Percentiles rank a stretch among this genome's conserved stretches.
These are phyloP conservation scores for Fusarium sp. DNA, from an alignment of 2,329 filamentous ascomycete species.

Conservation along the genomic window DNA sequence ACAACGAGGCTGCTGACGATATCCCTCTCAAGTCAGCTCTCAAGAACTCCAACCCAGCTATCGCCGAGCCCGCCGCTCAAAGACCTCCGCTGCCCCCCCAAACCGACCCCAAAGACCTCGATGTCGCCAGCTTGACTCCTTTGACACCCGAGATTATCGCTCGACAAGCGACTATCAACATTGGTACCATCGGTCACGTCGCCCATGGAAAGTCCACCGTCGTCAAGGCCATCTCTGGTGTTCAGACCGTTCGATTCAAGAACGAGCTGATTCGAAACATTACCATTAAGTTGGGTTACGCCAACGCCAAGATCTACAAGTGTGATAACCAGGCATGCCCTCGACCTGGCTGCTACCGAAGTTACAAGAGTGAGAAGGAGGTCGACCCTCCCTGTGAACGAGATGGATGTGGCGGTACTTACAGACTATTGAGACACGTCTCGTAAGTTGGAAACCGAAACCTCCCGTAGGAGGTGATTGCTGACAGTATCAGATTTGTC, in stretches of 20 bases:
- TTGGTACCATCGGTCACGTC: slow-evolving; percentile 98
- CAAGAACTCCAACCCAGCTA: slow-evolving; percentile 74
- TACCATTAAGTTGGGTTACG: slow-evolving; percentile 99
- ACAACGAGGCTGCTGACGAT: slow-evolving; percentile 69
- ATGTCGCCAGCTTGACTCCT: slow-evolving; percentile 82
- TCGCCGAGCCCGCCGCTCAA: slow-evolving; percentile 67
- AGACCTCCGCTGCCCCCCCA: slow-evolving; percentile 78
- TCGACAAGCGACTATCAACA: slow-evolving; percentile 98
- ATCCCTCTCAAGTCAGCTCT: slow-evolving; percentile 85
- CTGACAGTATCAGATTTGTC: slow-evolving; percentile 75
- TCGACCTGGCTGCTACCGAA: slow-evolving; percentile 93
- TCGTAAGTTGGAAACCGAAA: slow-evolving; percentile 71
- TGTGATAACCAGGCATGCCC: slow-evolving; percentile 94
- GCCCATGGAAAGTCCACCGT: slow-evolving; percentile 99
- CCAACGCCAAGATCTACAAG: slow-evolving; percentile 99
- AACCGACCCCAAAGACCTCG: slow-evolving; percentile 90
- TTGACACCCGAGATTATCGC: slow-evolving; percentile 97
- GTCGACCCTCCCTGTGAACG: slow-evolving; percentile 96
- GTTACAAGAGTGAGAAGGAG: slow-evolving; percentile 99
- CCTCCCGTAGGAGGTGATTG: slow-evolving; percentile 4
- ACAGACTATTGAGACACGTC: slow-evolving; percentile 89
- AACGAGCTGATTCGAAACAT: slow-evolving; percentile 99
- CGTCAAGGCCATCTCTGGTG: slow-evolving; percentile 98
- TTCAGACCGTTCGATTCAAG: slow-evolving; percentile 99
- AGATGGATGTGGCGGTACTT: slow-evolving; percentile 88